Base-by-base conservation (phyloP, 177 flowering plant species). In the Vitis hybrid region DNA sequence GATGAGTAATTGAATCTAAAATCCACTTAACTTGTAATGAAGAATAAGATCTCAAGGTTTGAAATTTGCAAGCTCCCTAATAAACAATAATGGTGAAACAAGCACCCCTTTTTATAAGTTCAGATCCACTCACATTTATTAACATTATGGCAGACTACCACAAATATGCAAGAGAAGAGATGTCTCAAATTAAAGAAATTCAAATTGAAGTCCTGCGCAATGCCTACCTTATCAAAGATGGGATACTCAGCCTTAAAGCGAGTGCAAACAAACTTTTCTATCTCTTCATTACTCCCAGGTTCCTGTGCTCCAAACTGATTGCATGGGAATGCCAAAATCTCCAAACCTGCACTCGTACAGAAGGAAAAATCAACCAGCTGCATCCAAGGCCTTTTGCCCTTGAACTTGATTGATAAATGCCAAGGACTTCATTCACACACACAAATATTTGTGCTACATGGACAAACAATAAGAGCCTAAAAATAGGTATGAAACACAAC, bases 261-360 rank as follows among this genome's bases (percentile, higher is more conserved):
- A 74, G 97, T 94, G 84, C 98, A 94, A 46, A 81, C 97, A 73
- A 89, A 84, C 55, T 93, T 80, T 30, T 82, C 17, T 3, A 94
- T 91, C 80, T 94, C 66, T 32, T 90, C 92, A 74, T 87, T 93
- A 61, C 12, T 81, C 11, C 97, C 97, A 48, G 97, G 99, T 75
- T 93, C 99, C 75, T 94, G 91, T 11, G 72, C 80, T 12, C 89
- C 92, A 81, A 94, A 94, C 79, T 93, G 99, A 70, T 94, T 94
- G 85, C 98, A 91, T 56, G 99, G 99, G 64, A 94, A 94, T 57
- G 97, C 98, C 63, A 94, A 76, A 71, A 94, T 89, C 80, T 93
- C 93, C 14, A 89, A 56, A 17, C 87, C 97, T 91, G 75, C 60
- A 75, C 11, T 12, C 14, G 59, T 4, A n/a, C 12, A 27, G 18